Evolutionary conservation across 1,139 yeast species (phyloP).

Genomic region (Candida pseudoviswanathii): DNA sequence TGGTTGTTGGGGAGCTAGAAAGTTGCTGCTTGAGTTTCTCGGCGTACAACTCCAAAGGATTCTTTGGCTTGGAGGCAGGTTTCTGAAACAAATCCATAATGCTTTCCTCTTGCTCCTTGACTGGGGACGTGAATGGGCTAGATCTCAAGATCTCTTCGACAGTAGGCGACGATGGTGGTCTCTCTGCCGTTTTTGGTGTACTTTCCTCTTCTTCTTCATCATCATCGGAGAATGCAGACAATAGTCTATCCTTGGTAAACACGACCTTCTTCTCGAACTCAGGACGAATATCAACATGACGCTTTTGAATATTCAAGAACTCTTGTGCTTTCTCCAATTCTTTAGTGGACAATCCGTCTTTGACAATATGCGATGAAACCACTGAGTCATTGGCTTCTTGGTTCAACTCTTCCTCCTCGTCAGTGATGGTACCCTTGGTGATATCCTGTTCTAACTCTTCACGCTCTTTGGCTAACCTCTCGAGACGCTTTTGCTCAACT

Average conservation of each 20-base stretch:
- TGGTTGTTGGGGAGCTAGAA: slow-evolving; percentile 26
- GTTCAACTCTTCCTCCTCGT: slow-evolving; percentile 43
- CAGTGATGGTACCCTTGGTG: slow-evolving; percentile 38
- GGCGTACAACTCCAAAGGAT: slow-evolving; percentile 43
- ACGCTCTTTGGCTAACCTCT: slow-evolving; percentile 20
- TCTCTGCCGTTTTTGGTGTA: not conserved
- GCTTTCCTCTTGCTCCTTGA: slow-evolving; percentile 20
- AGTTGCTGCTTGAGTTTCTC: slow-evolving; percentile 30
- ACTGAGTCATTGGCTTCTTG: slow-evolving; percentile 23
- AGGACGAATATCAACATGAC: slow-evolving; percentile 36
- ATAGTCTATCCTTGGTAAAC: slow-evolving; percentile 36
- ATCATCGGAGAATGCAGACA: slow-evolving; percentile 37
- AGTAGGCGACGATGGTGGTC: slow-evolving; percentile 14
- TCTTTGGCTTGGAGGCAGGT: slow-evolving; percentile 16
- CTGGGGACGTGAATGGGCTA: slow-evolving; percentile 35
- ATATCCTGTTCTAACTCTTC: slow-evolving; percentile 35
- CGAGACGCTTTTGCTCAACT: slow-evolving; percentile 25
- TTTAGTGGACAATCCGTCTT: slow-evolving; percentile 21
- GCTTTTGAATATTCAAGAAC: slow-evolving; percentile 39
- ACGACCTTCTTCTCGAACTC: slow-evolving; percentile 29
- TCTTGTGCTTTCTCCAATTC: slow-evolving; percentile 38
- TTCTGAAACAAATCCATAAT: slow-evolving; percentile 21
- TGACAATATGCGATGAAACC: slow-evolving; percentile 17
- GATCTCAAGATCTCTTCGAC: slow-evolving; percentile 12
- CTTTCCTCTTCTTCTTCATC: slow-evolving; percentile 21